Evolutionary conservation across 495 filamentous ascomycete genomes (phyloP), one percentile per base, ranked within the genome.

Genomic region (Neurospora intermedia): DNA sequence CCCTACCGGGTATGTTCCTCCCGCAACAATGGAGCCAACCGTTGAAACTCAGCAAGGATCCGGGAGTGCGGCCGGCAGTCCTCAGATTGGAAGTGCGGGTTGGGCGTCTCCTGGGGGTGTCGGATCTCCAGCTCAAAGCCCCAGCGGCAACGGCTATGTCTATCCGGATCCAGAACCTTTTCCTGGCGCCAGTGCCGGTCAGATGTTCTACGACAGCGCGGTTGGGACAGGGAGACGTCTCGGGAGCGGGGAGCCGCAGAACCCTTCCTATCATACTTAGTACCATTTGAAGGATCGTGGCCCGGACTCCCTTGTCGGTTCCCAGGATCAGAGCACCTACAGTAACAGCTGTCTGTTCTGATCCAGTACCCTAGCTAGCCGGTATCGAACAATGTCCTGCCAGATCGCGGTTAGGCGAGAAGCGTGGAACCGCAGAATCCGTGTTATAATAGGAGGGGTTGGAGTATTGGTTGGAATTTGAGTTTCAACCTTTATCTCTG

Each of bases 21-120:
- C 96, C 0, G 89, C 92, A 45, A 92, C 94, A 42, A 87, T 99
- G 7, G 96, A 99, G 79, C 95, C 96, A 31, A 94, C 91, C 62
- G 85, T 93, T 43, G 93, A 93, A 78, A 88, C 88, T 18, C 92
- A 94, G 74, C 89, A 91, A 42, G 86, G 87, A 2, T 77, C 80
- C 11, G 90, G 88, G 75, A 94, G 91, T 76, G 89, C 86, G 7
- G 85, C 78, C 48, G 90, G 90, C 10, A 93, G 91, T 73, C 92
- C 92, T 35, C 92, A 94, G 75, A 89, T 93, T 85, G 85, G 87
- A 69, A 91, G 87, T 73, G 82, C 89, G 18, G 90, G 91, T 13
- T 94, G 92, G 92, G 88, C 89, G 45, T 93, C 91, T 1, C 91
- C 92, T 4, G 88, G 89, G 18, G 88, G 90, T 70, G 85, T 87